Conservation (phyloP, 2,329 filamentous ascomycete genomes). For the Talaromyces sp. region DNA sequence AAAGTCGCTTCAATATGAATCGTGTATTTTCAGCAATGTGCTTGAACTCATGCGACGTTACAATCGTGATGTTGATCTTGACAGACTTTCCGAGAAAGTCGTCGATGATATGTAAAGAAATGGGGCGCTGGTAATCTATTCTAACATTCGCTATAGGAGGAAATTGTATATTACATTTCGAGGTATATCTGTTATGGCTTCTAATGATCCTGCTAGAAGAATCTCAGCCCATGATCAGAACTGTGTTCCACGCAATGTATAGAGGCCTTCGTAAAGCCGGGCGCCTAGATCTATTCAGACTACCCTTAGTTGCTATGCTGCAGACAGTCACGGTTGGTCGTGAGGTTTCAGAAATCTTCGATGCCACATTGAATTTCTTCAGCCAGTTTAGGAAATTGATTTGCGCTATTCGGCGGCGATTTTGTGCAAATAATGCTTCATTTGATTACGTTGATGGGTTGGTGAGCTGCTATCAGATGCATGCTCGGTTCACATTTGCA, state of each 20-base stretch:
- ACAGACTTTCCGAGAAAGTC: not conserved
- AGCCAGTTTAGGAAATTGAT: not conserved
- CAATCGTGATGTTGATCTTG: not conserved
- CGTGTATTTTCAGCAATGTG: not conserved
- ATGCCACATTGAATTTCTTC: not conserved
- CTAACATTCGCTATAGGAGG: too few relatives aligned
- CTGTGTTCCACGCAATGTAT: not conserved
- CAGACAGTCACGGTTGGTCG: not conserved
- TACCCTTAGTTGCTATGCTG: not conserved
- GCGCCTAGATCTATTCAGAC: not conserved
- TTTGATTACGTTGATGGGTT: not conserved
- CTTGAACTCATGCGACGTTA: not conserved
- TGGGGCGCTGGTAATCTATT: too few relatives aligned
- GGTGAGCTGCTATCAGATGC: not conserved
- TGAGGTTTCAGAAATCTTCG: not conserved
- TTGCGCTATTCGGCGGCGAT: not conserved
- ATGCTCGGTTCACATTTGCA: not conserved
- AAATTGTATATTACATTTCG: too few relatives aligned
- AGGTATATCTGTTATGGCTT: not conserved
- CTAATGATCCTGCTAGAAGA: not conserved
- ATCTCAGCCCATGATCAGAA: not conserved
- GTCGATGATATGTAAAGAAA: not conserved
- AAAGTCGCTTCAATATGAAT: not conserved
- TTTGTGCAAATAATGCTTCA: not conserved
- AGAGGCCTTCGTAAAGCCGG: not conserved